phyloP scores from a whole-genome alignment of 352 stramenopile genomes.

The Phytophthora palmivora region DNA sequence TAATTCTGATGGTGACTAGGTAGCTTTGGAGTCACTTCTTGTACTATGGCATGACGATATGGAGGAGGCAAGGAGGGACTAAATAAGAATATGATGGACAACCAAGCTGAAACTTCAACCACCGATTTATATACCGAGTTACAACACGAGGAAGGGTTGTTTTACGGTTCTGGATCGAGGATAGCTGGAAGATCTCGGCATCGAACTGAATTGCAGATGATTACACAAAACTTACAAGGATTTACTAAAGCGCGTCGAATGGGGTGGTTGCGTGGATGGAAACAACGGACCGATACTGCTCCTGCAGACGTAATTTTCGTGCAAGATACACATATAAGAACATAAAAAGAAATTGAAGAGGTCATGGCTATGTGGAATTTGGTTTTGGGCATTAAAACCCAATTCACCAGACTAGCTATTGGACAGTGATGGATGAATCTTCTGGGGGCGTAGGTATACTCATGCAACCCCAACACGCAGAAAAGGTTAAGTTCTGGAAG shows the following conservation, averaged over 20 bases:
- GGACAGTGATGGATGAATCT: too few relatives aligned
- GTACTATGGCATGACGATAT: not conserved
- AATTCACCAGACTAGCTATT: too few relatives aligned
- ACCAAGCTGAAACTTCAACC: not conserved
- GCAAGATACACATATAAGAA: constrained; percentile 14
- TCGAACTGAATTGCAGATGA: constrained; percentile 1
- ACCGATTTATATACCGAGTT: constrained; percentile 5
- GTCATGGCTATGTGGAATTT: too few relatives aligned
- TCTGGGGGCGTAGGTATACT: too few relatives aligned
- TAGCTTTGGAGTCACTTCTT: not conserved
- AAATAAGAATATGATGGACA: not conserved
- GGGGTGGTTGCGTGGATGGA: constrained; percentile 1
- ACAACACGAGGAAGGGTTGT: constrained; percentile 3
- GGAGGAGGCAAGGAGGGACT: not conserved
- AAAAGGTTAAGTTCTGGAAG: too few relatives aligned
- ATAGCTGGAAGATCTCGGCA: not conserved
- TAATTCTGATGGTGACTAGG: constrained; percentile 7
- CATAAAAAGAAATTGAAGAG: constrained; percentile 7
- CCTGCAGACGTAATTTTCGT: constrained; percentile 9
- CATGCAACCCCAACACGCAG: too few relatives aligned
- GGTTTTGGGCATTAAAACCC: too few relatives aligned
- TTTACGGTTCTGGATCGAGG: not conserved
- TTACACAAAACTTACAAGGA: constrained; percentile 15
- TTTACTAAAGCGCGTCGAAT: not conserved
- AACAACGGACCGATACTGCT: not conserved